Base-by-base conservation (phyloP, 805 yeast species). In the Zygoascus biomembranicola region DNA sequence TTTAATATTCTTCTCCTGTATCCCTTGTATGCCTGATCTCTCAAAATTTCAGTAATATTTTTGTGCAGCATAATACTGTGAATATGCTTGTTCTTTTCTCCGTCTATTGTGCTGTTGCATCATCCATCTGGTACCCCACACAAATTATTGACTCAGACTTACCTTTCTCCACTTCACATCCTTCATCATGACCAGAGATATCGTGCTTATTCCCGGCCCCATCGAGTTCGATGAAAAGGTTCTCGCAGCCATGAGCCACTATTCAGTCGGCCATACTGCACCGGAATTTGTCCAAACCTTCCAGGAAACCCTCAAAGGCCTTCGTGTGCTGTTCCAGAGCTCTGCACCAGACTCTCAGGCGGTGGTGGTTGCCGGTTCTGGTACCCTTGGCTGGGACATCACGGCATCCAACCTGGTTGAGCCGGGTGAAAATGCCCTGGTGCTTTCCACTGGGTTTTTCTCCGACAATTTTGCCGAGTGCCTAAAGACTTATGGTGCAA, bases 301-400 rank as follows among this genome's bases (percentile, higher is more conserved):
- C 74, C 86, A 84, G 67, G 68, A 77, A 18, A 85, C 79, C 14
- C 76, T 92, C 64, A 69, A 75, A 62, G 80, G 82, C 67, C 77
- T 88, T 61, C 80, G 97, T 62, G 76, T 74, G 59, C 70, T 92
- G 60, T 90, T 90, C 78, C 78, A 83, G 65, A 82, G 92, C 31
- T 72, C 80, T 28, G 81, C 78, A 62, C 68, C 79, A 13, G 66
- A 70, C n/a, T 79, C 94, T 39, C 96, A 88, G 72, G 88, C 90
- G 8, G 76, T 87, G 56, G 87, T 92, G 14, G 66, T 92, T 54
- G 77, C 94, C 2, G 98, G 97, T 44, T 85, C 95, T 1, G 98
- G 98, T 54, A 89, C 97, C 19, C 76, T 90, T 43, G 98, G 98
- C 39, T 90, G 97, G 96, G 98, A 90, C 65, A 73, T 90, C 57